A percentile compares a stretch with the other conserved stretches of the same genome.
Conservation (phyloP, 805 yeast species). For the Candida nitratophila region DNA sequence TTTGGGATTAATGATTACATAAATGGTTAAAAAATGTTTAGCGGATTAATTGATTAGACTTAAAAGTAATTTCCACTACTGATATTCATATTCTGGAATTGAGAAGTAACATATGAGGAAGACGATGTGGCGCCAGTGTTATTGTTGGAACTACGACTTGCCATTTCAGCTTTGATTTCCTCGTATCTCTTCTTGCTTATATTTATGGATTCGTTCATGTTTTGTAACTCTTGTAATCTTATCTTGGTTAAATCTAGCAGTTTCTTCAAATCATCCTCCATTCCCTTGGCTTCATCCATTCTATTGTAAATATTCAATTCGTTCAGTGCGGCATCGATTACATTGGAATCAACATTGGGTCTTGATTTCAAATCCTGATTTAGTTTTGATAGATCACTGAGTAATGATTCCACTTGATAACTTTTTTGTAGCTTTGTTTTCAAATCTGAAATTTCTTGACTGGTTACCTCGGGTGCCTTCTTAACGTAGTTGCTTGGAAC, state of each 20-base stretch:
- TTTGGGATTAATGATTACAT: too few species aligned
- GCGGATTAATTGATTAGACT: background rate
- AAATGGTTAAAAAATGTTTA: too few species aligned
- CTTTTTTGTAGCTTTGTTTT: constrained; percentile 41
- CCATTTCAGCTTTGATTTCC: constrained; percentile 47
- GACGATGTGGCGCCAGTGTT: background rate
- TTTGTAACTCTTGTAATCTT: constrained; percentile 69
- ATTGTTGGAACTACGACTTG: background rate
- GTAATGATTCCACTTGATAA: constrained; percentile 64
- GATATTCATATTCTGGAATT: background rate
- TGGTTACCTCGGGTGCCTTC: constrained; percentile 61
- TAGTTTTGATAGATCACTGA: constrained; percentile 42
- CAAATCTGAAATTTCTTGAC: constrained; percentile 47
- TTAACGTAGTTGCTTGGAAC: constrained; percentile 91
- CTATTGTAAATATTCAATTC: constrained; percentile 65
- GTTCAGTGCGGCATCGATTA: constrained; percentile 27
- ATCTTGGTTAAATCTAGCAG: constrained; percentile 71
- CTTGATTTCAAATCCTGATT: constrained; percentile 27
- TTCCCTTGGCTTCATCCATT: constrained; percentile 64
- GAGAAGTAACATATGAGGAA: background rate
- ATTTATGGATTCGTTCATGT: constrained; percentile 62
- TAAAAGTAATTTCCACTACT: background rate
- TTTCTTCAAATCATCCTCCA: constrained; percentile 69
- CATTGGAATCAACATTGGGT: constrained; percentile 25
- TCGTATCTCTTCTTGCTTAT: constrained; percentile 67